Percentiles rank a stretch among this genome's conserved stretches.
phyloP scores from a whole-genome alignment of 2,329 filamentous ascomycete genomes.

The Fusarium chlamydosporum region DNA sequence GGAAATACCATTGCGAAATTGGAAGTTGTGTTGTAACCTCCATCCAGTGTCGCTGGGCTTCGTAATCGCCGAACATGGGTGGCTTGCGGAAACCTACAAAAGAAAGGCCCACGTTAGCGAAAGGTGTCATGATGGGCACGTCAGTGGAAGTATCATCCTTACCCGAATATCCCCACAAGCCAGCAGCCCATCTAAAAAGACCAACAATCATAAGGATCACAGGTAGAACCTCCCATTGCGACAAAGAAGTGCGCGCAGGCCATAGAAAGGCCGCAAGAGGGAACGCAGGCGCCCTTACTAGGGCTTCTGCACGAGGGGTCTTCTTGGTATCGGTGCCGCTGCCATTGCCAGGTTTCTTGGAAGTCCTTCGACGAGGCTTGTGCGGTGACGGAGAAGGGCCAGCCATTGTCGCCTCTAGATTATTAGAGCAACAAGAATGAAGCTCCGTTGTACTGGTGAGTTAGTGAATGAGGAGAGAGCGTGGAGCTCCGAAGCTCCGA shows the following conservation, averaged over 20 bases:
- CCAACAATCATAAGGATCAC: constrained; percentile 90
- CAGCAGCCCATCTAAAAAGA: constrained; percentile 92
- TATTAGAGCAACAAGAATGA: constrained; percentile 27
- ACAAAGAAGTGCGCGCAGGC: constrained; percentile 85
- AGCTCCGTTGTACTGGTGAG: constrained; percentile 26
- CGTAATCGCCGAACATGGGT: constrained; percentile 96
- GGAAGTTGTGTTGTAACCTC: constrained; percentile 92
- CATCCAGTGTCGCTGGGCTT: constrained; percentile 99
- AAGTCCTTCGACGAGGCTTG: constrained; percentile 70
- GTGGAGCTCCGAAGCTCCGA: constrained; percentile 37
- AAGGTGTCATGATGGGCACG: constrained; percentile 16
- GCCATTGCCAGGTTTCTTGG: constrained; percentile 63
- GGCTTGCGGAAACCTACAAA: constrained; percentile 78
- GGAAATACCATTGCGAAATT: constrained; percentile 96
- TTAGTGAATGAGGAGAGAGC: constrained; percentile 35
- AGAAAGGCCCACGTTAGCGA: constrained; percentile 30
- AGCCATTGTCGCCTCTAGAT: constrained; percentile 61
- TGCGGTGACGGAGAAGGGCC: constrained; percentile 69
- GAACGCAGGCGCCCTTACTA: constrained; percentile 78
- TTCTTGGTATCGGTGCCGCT: constrained; percentile 53
- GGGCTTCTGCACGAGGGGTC: constrained; percentile 57
- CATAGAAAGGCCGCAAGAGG: constrained; percentile 95
- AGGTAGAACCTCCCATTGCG: constrained; percentile 93
- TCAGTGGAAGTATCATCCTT: constrained; percentile 44
- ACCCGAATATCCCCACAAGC: constrained; percentile 97